Conservation (phyloP, 805 yeast genomes). For the Candida vartiovaarae region DNA sequence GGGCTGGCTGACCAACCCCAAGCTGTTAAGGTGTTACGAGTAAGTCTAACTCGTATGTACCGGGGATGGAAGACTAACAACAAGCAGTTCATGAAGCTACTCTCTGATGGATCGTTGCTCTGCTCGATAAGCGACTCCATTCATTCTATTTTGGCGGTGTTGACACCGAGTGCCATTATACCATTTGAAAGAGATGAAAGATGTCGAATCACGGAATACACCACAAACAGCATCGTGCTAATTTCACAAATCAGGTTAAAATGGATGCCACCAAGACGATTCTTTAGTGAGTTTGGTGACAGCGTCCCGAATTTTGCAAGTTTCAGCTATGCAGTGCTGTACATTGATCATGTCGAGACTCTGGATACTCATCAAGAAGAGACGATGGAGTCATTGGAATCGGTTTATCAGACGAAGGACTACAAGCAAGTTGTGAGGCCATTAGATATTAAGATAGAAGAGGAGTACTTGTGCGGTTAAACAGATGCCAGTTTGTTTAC, state of each 20-base stretch:
- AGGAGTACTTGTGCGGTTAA: neutral
- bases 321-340: slow-evolving; percentile 3
- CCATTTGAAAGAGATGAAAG: slow-evolving; percentile 7
- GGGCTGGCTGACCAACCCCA: neutral
- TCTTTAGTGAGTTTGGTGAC: neutral
- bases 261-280: slow-evolving; percentile 5
- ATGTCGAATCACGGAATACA: slow-evolving; percentile 10
- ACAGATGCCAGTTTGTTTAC: slow-evolving; percentile 5
- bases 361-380: slow-evolving; percentile 9
- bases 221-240: slow-evolving; percentile 4
- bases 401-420: slow-evolving; percentile 4
- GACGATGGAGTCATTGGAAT: slow-evolving; percentile 2
- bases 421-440: slow-evolving; percentile 4
- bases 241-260: slow-evolving; percentile 1
- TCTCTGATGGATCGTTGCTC: slow-evolving; percentile 4
- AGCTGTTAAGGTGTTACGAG: slow-evolving; percentile 1
- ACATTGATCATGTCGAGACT: slow-evolving; percentile 5
- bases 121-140: slow-evolving; percentile 8
- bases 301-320: neutral
- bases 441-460: neutral
- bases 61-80: neutral
- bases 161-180: slow-evolving; percentile 1
- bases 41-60: neutral
- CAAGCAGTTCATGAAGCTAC: slow-evolving; percentile 3
- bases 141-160: slow-evolving; percentile 2